Conservation (phyloP, 306 rosid genomes). For the Canavalia ensiformis region DNA sequence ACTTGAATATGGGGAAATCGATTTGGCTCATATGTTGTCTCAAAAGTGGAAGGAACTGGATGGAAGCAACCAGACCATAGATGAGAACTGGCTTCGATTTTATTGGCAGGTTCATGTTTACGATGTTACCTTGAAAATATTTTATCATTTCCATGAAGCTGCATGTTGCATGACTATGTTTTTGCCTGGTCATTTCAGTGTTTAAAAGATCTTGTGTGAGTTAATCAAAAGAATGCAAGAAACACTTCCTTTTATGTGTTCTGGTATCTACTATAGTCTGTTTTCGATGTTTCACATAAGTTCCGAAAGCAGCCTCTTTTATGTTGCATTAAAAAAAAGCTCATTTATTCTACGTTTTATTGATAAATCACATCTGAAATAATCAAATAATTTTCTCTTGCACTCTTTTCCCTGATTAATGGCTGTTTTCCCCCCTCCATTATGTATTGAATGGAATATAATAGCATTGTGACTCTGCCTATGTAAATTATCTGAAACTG, state of each 20-base stretch:
- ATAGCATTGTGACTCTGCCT: not conserved
- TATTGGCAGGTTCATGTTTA: constrained; percentile 85
- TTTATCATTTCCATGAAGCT: constrained; percentile 36
- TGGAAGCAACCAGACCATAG: constrained; percentile 65
- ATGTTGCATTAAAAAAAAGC: constrained; percentile 2
- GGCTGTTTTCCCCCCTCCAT: not conserved
- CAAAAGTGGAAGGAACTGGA: constrained; percentile 97
- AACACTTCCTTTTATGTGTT: constrained; percentile 14
- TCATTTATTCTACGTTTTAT: constrained; percentile 7
- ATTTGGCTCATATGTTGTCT: constrained; percentile 98
- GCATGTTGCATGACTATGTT: constrained; percentile 31
- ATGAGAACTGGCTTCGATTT: constrained; percentile 97
- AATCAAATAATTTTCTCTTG: constrained; percentile 2
- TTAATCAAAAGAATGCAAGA: constrained; percentile 9
- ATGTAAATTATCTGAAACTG: constrained; percentile 35
- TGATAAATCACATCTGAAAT: not conserved
- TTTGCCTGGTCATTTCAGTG: not conserved
- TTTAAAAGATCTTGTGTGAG: not conserved
- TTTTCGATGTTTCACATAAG: constrained; percentile 6
- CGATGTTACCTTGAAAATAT: constrained; percentile 16
- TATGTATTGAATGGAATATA: not conserved
- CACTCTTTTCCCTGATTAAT: constrained; percentile 19
- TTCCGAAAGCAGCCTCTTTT: constrained; percentile 8
- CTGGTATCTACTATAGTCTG: constrained; percentile 4
- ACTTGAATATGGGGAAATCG: constrained; percentile 98